Conservation (phyloP, 805 yeast genomes). For the Cyberlindnera veronae region DNA sequence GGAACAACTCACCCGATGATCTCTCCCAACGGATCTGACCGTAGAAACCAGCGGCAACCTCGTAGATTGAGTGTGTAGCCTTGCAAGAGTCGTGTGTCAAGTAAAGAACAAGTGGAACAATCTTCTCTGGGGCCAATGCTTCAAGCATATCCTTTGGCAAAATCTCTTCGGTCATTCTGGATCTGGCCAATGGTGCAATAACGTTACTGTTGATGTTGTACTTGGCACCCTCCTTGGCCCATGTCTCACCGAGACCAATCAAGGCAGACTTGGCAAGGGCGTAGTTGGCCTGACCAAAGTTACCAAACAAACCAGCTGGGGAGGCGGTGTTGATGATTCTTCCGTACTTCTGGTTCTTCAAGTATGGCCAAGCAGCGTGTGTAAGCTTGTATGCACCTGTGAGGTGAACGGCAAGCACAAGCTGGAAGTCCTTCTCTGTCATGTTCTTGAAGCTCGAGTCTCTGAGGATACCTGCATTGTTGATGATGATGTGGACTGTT, state of each 20-base stretch:
- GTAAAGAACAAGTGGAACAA: conserved; percentile 87
- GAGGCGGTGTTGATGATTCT: conserved; percentile 91
- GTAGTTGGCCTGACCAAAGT: conserved; percentile 95
- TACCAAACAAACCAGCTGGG: conserved; percentile 96
- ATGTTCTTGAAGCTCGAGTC: conserved; percentile 86
- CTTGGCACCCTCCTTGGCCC: conserved; percentile 89
- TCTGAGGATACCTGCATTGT: conserved; percentile 93
- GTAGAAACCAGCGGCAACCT: conserved; percentile 91
- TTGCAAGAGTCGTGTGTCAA: conserved; percentile 63
- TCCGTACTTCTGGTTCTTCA: conserved; percentile 82
- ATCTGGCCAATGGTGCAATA: conserved; percentile 92
- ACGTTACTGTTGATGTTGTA: conserved; percentile 81
- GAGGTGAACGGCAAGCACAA: conserved; percentile 83
- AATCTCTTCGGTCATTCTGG: conserved; percentile 92
- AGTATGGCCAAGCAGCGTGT: conserved; percentile 88
- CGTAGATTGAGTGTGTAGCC: conserved; percentile 75
- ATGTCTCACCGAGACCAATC: conserved; percentile 89
- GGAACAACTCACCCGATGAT: conserved; percentile 79
- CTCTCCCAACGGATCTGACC: conserved; percentile 96
- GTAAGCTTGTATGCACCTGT: conserved; percentile 86
- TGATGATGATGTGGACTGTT: conserved; percentile 80
- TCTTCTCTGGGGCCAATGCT: conserved; percentile 77
- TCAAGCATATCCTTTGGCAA: conserved; percentile 83
- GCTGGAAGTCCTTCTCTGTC: conserved; percentile 73
- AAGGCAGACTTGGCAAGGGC: conserved; percentile 89